Percentiles rank a stretch among this genome's conserved stretches.
These are phyloP conservation scores for Cornus kousa DNA, from an alignment of 148 eudicot species.

Conservation along the genomic window DNA sequence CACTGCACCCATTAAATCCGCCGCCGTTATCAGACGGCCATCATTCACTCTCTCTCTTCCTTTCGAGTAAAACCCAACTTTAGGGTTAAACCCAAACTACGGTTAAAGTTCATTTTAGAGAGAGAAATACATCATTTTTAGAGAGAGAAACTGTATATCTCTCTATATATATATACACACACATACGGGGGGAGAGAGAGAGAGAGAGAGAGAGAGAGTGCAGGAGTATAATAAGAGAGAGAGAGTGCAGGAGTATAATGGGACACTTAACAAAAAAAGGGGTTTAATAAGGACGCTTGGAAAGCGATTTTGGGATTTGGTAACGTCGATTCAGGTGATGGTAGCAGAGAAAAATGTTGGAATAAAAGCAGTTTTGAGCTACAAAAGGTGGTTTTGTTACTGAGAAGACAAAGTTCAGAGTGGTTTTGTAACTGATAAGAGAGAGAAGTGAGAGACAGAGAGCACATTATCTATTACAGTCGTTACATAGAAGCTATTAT, in stretches of 20 bases:
- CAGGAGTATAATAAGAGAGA: too few species aligned
- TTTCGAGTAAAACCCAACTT: not conserved
- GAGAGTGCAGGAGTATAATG: constrained; percentile 3
- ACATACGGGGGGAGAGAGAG: not conserved
- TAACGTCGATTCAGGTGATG: constrained; percentile 26
- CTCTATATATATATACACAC: not conserved
- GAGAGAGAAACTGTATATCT: not conserved
- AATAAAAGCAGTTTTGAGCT: constrained; percentile 16
- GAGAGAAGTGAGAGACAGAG: constrained; percentile 26
- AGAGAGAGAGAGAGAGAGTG: too few species aligned
- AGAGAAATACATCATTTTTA: not conserved
- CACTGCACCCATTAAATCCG: not conserved
- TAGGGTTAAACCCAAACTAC: constrained; percentile 4
- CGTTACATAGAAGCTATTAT: constrained; percentile 18
- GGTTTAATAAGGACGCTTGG: constrained; percentile 11
- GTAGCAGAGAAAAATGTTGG: constrained; percentile 9
- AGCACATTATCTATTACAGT: constrained; percentile 7
- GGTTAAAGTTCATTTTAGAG: constrained; percentile 6
- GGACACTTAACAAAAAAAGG: constrained; percentile 7
- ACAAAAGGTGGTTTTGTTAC: constrained; percentile 24
- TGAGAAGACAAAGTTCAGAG: constrained; percentile 23
- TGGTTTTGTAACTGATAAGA: constrained; percentile 59
- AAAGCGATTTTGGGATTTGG: constrained; percentile 34
- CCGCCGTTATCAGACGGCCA: constrained; percentile 10
- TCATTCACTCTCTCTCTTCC: not conserved